These are phyloP conservation scores for Exophiala mesophila DNA, from an alignment of 2,329 filamentous ascomycete species.

Conservation along the genomic window DNA sequence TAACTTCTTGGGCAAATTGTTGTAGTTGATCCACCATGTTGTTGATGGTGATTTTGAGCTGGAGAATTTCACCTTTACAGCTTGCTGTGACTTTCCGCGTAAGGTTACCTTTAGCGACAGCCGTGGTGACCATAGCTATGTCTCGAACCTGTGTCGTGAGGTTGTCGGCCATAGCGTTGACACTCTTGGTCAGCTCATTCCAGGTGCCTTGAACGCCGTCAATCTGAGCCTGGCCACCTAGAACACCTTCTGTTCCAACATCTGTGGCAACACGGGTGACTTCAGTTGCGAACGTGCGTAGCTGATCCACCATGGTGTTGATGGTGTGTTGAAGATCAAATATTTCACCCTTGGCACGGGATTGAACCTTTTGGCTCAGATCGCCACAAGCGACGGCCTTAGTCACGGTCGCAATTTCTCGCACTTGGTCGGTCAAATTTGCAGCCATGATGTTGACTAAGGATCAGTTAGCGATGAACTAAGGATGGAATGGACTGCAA, in stretches of 20 bases:
- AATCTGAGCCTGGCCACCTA: slow-evolving; percentile 77
- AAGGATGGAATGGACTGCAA: slow-evolving; percentile 16
- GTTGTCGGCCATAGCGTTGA: slow-evolving; percentile 84
- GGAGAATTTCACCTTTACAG: slow-evolving; percentile 84
- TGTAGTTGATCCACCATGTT: slow-evolving; percentile 98
- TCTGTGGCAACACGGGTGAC: slow-evolving; percentile 78
- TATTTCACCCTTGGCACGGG: slow-evolving; percentile 75
- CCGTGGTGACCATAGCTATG: slow-evolving; percentile 74
- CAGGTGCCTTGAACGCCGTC: slow-evolving; percentile 83
- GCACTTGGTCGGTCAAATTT: slow-evolving; percentile 76
- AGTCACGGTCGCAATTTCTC: slow-evolving; percentile 79
- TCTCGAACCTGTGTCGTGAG: slow-evolving; percentile 86
- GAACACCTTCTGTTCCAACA: slow-evolving; percentile 76
- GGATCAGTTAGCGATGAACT: not conserved
- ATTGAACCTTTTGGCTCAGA: slow-evolving; percentile 77
- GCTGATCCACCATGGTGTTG: slow-evolving; percentile 84
- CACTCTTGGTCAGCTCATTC: slow-evolving; percentile 81
- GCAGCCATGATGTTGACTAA: slow-evolving; percentile 78
- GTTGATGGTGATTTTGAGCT: slow-evolving; percentile 97
- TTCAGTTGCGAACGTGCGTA: slow-evolving; percentile 77
- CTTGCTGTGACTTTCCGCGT: slow-evolving; percentile 95
- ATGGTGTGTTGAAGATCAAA: slow-evolving; percentile 79
- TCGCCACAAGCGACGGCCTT: slow-evolving; percentile 79
- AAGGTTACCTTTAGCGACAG: slow-evolving; percentile 75
- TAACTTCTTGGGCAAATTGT: slow-evolving; percentile 95